A percentile compares a stretch with the other conserved stretches of the same genome.
Evolutionary conservation across 768 basidiomycete species (phyloP).

Genomic region (Tulasnella sp.): DNA sequence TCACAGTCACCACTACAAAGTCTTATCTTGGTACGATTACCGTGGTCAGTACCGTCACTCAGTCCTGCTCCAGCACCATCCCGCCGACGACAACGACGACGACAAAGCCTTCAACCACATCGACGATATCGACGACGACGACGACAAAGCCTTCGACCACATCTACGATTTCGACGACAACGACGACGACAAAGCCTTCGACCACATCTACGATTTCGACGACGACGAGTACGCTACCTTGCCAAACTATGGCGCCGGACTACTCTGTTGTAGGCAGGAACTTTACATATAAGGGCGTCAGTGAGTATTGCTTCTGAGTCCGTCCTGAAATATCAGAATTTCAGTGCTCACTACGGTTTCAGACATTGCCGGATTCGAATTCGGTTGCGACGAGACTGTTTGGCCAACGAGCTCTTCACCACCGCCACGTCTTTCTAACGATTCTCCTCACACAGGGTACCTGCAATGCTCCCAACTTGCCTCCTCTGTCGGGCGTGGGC

Average conservation of each 20-base stretch:
- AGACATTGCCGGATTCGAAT: not conserved
- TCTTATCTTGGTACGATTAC: not conserved
- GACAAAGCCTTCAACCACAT: not conserved
- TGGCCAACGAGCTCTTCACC: not conserved
- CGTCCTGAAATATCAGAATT: not conserved
- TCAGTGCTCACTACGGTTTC: not conserved
- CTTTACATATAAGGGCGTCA: constrained; percentile 13
- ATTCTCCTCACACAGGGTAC: not conserved
- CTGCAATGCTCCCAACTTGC: not conserved
- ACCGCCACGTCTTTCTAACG: not conserved
- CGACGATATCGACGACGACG: not conserved
- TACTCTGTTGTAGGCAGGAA: not conserved
- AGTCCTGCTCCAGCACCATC: not conserved
- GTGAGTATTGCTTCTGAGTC: not conserved
- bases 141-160: not conserved
- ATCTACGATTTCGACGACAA: not conserved
- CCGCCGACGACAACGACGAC: not conserved
- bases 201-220: not conserved
- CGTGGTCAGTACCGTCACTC: not conserved
- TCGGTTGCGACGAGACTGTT: not conserved
- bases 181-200: not conserved
- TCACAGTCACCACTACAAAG: not conserved
- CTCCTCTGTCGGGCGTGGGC: not conserved
- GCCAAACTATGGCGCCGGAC: not conserved
- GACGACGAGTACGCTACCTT: not conserved